A percentile compares a stretch with the other conserved stretches of the same genome.
Evolutionary conservation across 2,329 filamentous ascomycete genomes (phyloP).

Genomic region (Hypoxylon sp.): DNA sequence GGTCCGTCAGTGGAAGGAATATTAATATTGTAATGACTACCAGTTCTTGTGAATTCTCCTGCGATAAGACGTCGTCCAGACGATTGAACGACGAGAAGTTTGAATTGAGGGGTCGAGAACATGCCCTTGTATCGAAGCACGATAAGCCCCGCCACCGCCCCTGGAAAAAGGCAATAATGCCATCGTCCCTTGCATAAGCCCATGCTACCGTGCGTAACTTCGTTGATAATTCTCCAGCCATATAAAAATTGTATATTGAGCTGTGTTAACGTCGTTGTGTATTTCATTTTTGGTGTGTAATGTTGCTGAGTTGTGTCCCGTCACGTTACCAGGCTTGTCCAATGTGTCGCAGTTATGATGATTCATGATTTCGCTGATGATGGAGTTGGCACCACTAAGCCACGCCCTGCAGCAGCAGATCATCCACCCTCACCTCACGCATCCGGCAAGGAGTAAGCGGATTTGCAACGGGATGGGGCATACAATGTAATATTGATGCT

Average conservation of each 20-base stretch:
- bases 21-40: neutral
- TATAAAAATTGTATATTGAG: neutral
- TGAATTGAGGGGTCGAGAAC: neutral
- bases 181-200: conserved; percentile 28
- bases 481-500: neutral
- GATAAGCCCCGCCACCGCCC: neutral
- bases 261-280: neutral
- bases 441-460: neutral
- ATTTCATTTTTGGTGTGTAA: neutral
- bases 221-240: neutral
- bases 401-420: conserved; percentile 7
- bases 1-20: neutral
- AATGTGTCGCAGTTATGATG: conserved; percentile 14
- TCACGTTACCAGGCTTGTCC: conserved; percentile 1
- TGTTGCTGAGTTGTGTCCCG: neutral
- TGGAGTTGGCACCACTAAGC: conserved; percentile 21
- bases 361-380: conserved; percentile 33
- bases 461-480: neutral
- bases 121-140: neutral
- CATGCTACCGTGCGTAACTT: neutral
- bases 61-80: neutral
- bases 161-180: conserved; percentile 23
- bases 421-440: conserved; percentile 7
- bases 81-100: neutral
- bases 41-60: neutral